These are phyloP conservation scores for Dentipellis fragilis DNA, from an alignment of 768 basidiomycete species.

Conservation along the genomic window DNA sequence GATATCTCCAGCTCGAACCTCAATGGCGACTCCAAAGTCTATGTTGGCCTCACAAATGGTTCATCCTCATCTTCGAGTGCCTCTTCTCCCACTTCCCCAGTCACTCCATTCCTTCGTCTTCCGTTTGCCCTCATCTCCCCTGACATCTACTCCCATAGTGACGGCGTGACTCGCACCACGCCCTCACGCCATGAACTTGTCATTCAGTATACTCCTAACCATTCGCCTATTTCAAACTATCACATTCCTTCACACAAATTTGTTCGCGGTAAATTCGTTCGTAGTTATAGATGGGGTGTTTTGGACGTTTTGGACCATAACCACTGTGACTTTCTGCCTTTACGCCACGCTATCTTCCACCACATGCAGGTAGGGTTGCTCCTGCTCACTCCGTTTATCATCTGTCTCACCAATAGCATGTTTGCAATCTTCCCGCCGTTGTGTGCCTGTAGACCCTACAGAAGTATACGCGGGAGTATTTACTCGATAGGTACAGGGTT, in stretches of 20 bases:
- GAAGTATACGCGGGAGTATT: conserved; percentile 76
- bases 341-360: conserved; percentile 75
- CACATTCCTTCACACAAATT: conserved; percentile 33
- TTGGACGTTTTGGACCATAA: conserved; percentile 70
- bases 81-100: conserved; percentile 63
- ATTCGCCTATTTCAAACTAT: conserved; percentile 21
- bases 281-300: conserved; percentile 76
- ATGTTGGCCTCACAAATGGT: conserved; percentile 40
- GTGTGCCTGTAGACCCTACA: conserved; percentile 57
- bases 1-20: neutral
- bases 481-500: conserved; percentile 65
- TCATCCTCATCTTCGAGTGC: conserved; percentile 36
- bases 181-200: conserved; percentile 63
- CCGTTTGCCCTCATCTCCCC: conserved; percentile 84
- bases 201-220: conserved; percentile 55
- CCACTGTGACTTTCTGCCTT: conserved; percentile 73
- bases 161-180: conserved; percentile 53
- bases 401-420: conserved; percentile 5
- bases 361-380: conserved; percentile 68
- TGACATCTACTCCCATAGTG: conserved; percentile 76
- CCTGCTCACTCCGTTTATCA: conserved; percentile 8
- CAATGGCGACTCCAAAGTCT: conserved; percentile 47
- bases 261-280: conserved; percentile 51
- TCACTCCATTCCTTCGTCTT: conserved; percentile 49
- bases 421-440: neutral